These are phyloP conservation scores for Pisolithus thermaeus DNA, from an alignment of 1,284 basidiomycete species.

Conservation along the genomic window DNA sequence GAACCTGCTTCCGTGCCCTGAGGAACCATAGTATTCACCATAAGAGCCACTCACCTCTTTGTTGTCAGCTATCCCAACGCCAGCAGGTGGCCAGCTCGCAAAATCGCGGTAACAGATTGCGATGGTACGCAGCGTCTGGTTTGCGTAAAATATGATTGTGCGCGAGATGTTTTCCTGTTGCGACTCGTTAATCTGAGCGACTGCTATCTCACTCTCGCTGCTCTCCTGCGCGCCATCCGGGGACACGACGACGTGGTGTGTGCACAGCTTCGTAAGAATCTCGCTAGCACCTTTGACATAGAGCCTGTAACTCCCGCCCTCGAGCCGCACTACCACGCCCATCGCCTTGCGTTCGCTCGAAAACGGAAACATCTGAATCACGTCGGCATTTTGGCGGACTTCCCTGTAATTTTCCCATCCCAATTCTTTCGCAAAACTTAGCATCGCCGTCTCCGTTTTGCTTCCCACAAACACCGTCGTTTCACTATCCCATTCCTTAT, in stretches of 20 bases:
- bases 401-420: constrained; percentile 76
- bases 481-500: constrained; percentile 62
- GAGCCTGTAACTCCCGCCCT: constrained; percentile 60
- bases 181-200: constrained; percentile 55
- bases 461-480: constrained; percentile 78
- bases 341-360: constrained; percentile 94
- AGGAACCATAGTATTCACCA: neutral
- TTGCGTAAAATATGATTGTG: constrained; percentile 96
- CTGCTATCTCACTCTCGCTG: constrained; percentile 43
- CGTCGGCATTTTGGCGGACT: constrained; percentile 59
- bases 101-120: constrained; percentile 92
- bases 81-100: constrained; percentile 76
- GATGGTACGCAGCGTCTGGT: constrained; percentile 90
- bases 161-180: constrained; percentile 76
- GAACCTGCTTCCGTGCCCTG: constrained; percentile 38
- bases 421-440: constrained; percentile 85
- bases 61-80: constrained; percentile 37
- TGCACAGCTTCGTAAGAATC: constrained; percentile 78
- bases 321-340: constrained; percentile 79
- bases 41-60: constrained; percentile 42
- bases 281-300: constrained; percentile 94
- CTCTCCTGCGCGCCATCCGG: constrained; percentile 28
- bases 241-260: constrained; percentile 64
- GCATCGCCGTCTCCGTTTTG: constrained; percentile 94
- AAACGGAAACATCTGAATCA: constrained; percentile 93